Conservation (phyloP, 192 early-diverging fungal genomes). For the Backusella morwellensis region DNA sequence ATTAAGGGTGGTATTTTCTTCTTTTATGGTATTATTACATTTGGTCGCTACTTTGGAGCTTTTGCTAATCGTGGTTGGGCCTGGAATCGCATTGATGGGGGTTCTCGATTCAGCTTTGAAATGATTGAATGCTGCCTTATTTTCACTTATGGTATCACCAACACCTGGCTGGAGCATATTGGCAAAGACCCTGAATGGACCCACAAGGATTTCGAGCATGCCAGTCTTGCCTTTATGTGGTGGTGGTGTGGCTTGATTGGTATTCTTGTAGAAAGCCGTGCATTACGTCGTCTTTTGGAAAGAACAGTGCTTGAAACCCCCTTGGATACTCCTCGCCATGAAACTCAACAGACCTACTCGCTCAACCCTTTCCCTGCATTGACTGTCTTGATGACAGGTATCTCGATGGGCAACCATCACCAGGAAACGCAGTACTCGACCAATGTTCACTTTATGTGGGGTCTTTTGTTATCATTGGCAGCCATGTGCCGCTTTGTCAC, state of each 20-base stretch:
- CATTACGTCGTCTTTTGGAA: slow-evolving; percentile 21
- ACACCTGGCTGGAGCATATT: slow-evolving; percentile 42
- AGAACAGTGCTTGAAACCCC: background rate
- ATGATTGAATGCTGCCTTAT: slow-evolving; percentile 34
- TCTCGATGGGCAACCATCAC: slow-evolving; percentile 40
- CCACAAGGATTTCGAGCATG: slow-evolving; percentile 40
- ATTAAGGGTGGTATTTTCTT: slow-evolving; percentile 42
- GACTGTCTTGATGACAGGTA: slow-evolving; percentile 35
- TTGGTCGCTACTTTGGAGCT: slow-evolving; percentile 36
- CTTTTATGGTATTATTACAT: slow-evolving; percentile 33
- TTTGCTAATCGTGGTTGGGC: slow-evolving; percentile 39
- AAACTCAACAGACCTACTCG: slow-evolving; percentile 19
- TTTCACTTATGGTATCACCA: slow-evolving; percentile 38
- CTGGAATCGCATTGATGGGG: slow-evolving; percentile 32
- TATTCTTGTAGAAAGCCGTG: slow-evolving; percentile 31
- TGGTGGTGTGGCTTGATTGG: slow-evolving; percentile 39
- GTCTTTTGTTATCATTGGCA: slow-evolving; percentile 24
- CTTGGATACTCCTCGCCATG: slow-evolving; percentile 1
- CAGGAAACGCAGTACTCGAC: slow-evolving; percentile 31
- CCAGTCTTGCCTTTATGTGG: slow-evolving; percentile 41
- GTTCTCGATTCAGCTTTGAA: slow-evolving; percentile 32
- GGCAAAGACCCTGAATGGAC: slow-evolving; percentile 31
- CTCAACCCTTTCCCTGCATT: slow-evolving; percentile 35
- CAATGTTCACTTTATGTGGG: slow-evolving; percentile 37
- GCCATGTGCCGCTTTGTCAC: slow-evolving; percentile 30